Evolutionary conservation across 2,329 filamentous ascomycete species (phyloP).

Genomic region (Ophiostoma triangulosporum): DNA sequence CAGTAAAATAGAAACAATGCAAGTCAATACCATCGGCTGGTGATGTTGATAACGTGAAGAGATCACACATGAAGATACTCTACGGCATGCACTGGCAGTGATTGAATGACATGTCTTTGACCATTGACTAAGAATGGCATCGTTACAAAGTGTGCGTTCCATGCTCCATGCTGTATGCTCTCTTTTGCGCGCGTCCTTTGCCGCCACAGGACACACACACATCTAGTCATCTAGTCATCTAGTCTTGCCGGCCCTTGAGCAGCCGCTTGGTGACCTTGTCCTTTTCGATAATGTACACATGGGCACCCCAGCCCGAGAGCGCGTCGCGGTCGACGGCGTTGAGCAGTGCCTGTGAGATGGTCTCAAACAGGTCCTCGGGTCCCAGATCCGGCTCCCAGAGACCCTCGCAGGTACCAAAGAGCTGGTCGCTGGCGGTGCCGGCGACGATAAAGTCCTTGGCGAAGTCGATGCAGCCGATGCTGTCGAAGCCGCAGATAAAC

Average conservation of each 20-base stretch:
- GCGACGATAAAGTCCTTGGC: slow-evolving; percentile 99
- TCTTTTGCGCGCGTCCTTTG: background rate
- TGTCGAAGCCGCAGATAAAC: slow-evolving; percentile 98
- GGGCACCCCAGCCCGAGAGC: slow-evolving; percentile 92
- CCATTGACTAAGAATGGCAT: slow-evolving; percentile 8
- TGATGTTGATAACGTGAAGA: too few relatives aligned
- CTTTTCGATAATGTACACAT: slow-evolving; percentile 99
- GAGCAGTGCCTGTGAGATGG: slow-evolving; percentile 86
- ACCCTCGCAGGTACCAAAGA: slow-evolving; percentile 97
- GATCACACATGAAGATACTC: too few relatives aligned
- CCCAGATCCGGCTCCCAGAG: slow-evolving; percentile 95
- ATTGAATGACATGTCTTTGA: background rate
- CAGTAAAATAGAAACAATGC: too few relatives aligned
- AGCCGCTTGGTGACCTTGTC: slow-evolving; percentile 98
- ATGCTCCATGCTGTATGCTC: background rate
- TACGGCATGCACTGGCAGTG: background rate
- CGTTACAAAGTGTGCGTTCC: slow-evolving; percentile 1
- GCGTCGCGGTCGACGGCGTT: slow-evolving; percentile 96
- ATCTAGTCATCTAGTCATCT: slow-evolving; percentile 20
- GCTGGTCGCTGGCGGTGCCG: slow-evolving; percentile 89
- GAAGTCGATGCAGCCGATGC: slow-evolving; percentile 98
- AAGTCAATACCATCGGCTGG: too few relatives aligned
- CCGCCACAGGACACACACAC: background rate
- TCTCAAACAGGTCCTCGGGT: slow-evolving; percentile 95
- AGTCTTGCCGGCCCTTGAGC: slow-evolving; percentile 95